Evolutionary conservation across 1,139 yeast genomes (phyloP).

Genomic region (Yamadazyma triangularis): DNA sequence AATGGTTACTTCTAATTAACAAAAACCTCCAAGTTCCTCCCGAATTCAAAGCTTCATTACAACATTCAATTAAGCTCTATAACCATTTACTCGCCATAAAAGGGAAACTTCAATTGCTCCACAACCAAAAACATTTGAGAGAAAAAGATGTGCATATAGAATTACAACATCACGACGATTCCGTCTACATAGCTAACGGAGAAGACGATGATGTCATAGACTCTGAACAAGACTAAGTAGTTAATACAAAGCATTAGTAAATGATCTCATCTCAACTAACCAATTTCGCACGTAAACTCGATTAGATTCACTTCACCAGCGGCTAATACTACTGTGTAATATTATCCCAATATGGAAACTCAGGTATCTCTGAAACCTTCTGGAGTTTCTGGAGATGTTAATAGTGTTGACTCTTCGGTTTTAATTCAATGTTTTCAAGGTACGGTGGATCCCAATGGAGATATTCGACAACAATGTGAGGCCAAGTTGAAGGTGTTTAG

Average conservation of each 20-base stretch:
- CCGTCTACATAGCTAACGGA: conserved; percentile 36
- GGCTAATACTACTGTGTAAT: no score
- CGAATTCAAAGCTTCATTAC: conserved; percentile 11
- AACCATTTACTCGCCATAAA: conserved; percentile 39
- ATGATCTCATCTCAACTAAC: no score
- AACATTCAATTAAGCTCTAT: conserved; percentile 30
- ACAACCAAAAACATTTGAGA: conserved; percentile 36
- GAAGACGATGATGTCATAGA: conserved; percentile 31
- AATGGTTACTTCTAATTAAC: conserved; percentile 43
- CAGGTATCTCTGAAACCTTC: no score
- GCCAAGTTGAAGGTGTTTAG: conserved; percentile 54
- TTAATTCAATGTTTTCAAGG: conserved; percentile 75
- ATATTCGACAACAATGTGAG: conserved; percentile 67
- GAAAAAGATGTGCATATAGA: conserved; percentile 20
- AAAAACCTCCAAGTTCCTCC: conserved; percentile 5
- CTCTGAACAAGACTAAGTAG: neutral
- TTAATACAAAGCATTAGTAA: no score
- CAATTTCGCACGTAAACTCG: no score
- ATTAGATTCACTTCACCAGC: no score
- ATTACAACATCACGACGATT: conserved; percentile 14
- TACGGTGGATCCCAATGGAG: conserved; percentile 68
- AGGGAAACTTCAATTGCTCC: conserved; percentile 41
- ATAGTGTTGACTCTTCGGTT: conserved; percentile 54
- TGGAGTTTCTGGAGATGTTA: no score
- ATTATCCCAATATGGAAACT: no score